Evolutionary conservation across 2,329 filamentous ascomycete species (phyloP).

Genomic region (Trichoderma semiorbis): DNA sequence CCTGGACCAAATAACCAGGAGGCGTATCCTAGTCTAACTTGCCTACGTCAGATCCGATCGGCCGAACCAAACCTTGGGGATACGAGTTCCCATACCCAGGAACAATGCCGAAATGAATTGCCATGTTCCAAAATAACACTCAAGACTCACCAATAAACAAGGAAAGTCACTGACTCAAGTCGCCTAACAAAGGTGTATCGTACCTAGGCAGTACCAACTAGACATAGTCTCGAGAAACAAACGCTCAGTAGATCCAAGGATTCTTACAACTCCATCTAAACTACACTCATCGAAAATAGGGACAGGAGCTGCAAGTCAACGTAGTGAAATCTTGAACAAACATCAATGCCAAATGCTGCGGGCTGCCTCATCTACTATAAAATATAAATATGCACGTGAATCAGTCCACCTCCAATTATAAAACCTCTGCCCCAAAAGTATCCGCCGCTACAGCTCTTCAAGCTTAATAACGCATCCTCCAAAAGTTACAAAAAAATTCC

Average conservation of each 20-base stretch:
- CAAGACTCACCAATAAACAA: not conserved
- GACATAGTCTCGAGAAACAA: not conserved
- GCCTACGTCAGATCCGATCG: not conserved
- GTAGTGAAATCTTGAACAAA: not conserved
- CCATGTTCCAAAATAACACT: not conserved
- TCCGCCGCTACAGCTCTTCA: not conserved
- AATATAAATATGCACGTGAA: constrained; percentile 17
- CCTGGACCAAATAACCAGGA: not conserved
- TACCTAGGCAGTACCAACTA: not conserved
- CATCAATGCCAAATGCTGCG: constrained; percentile 2
- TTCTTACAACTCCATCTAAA: not conserved
- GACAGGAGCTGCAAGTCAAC: not conserved
- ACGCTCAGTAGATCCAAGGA: not conserved
- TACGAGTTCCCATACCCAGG: not conserved
- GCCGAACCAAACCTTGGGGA: not conserved
- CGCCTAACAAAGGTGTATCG: not conserved
- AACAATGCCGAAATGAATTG: not conserved
- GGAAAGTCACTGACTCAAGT: not conserved
- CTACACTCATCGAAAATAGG: too few species aligned
- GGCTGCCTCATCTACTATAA: not conserved
- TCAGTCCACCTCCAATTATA: constrained; percentile 23
- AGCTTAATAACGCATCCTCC: not conserved
- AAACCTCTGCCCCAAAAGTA: constrained; percentile 22
- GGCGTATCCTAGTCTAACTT: not conserved
- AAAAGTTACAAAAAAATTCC: constrained; percentile 28